Base-by-base conservation (phyloP, 2,329 filamentous ascomycete species). In the Microascus cirrosus region DNA sequence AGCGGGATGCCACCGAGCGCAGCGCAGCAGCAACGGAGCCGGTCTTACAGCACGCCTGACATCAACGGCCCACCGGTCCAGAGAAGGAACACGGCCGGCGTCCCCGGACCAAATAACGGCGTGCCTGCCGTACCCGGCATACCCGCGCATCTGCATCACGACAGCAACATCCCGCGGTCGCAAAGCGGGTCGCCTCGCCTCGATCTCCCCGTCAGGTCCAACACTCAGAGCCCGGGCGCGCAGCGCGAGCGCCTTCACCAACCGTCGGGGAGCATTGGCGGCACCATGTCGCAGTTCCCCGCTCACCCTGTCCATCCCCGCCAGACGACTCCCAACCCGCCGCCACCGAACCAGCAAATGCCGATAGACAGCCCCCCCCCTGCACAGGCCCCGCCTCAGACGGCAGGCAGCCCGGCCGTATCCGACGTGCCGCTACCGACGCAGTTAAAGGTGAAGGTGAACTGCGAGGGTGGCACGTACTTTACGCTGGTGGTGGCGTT, bases 401-500 rank as follows among this genome's bases (percentile, higher is more conserved):
- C 45, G 53, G 48, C 22, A 13, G 48, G 65, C 60, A 80, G 67
- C 64, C 75, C 70, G 70, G 20, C 36, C 12, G 53, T 50, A 20
- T 24, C n/a, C 55, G 67, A 91, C 25, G 66, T 81, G 64, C 77
- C 74, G 25, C 70, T 80, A 55, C 82, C 79, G 53, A 85, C 89
- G 8, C 94, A 97, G 67, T 80, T 99, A 56, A 97, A 96, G 73
- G 92, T 96, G 55, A 95, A 95, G 69, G 91, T 99, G 59, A 93
- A 93, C 67, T 95, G 90, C 68, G 90, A 94, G 60, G 75, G 72
- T 53, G 87, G 88, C 53, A 94, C 92, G 67, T 95, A 95, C 64
- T 87, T 96, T 60, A 96, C 93, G 1, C 80, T 99, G n/a, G 93
- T 99, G 12, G 95, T 96, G 50, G 89, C 90, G 35, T 95, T 90